These are phyloP conservation scores for Suillus hirtellus DNA, from an alignment of 768 basidiomycete species.

Conservation along the genomic window DNA sequence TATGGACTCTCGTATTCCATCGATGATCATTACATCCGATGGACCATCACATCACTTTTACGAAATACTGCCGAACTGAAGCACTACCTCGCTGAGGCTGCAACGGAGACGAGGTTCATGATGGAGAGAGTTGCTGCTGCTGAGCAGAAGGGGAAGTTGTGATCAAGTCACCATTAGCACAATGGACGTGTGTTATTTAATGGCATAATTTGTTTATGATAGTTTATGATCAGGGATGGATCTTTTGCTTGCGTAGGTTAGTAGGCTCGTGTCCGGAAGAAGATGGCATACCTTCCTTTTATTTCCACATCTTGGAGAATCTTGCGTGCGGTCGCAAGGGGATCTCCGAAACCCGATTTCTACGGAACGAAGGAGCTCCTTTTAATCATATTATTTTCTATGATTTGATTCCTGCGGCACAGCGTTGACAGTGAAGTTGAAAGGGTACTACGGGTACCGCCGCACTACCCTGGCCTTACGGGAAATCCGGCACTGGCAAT, in stretches of 20 bases:
- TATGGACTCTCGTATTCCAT: conserved; percentile 93
- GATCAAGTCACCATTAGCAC: neutral
- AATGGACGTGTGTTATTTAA: conserved; percentile 7
- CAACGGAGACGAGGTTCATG: conserved; percentile 74
- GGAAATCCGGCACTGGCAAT: neutral
- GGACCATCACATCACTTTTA: conserved; percentile 84
- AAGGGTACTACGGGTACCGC: neutral
- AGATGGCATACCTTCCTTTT: conserved; percentile 1
- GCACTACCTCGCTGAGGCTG: conserved; percentile 78
- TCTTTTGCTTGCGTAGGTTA: neutral
- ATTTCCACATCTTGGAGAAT: conserved; percentile 4
- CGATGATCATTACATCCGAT: conserved; percentile 79
- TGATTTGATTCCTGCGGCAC: neutral
- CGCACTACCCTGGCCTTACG: neutral
- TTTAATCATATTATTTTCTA: conserved; percentile 2
- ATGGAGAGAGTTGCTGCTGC: conserved; percentile 63
- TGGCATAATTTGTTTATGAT: conserved; percentile 4
- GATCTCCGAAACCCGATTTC: conserved; percentile 10
- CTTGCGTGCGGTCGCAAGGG: conserved; percentile 9
- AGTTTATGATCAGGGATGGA: neutral
- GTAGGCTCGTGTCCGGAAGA: neutral
- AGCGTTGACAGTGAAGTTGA: neutral
- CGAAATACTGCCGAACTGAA: conserved; percentile 51
- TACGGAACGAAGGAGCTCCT: conserved; percentile 10
- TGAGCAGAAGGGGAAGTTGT: conserved; percentile 40